These are phyloP conservation scores for Saposhnikovia divaricata DNA, from an alignment of 129 eudicot genomes.

Conservation along the genomic window DNA sequence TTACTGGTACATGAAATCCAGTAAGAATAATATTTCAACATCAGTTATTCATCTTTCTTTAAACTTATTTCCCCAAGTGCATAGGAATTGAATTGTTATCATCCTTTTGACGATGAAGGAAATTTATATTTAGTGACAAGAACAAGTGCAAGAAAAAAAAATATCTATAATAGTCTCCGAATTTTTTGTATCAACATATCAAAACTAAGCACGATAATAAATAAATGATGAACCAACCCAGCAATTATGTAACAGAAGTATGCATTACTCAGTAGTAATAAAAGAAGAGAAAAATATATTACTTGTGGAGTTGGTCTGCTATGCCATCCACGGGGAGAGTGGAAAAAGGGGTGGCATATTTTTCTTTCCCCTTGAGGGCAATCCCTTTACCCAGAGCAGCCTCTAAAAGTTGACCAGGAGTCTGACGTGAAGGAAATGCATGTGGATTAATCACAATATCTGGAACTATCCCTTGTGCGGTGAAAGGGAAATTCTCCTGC, in stretches of 20 bases:
- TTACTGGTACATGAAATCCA: too few relatives aligned
- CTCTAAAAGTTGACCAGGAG: conserved; percentile 83
- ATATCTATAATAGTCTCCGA: neutral
- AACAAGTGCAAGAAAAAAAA: too few relatives aligned
- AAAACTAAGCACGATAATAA: neutral
- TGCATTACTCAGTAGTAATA: neutral
- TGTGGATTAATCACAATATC: conserved; percentile 86
- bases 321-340: conserved; percentile 66
- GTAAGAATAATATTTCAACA: too few relatives aligned
- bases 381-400: conserved; percentile 89
- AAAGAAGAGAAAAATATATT: neutral
- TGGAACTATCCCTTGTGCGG: conserved; percentile 74
- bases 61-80: too few relatives aligned
- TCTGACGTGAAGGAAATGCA: conserved; percentile 85
- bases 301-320: conserved; percentile 83
- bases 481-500: conserved; percentile 81
- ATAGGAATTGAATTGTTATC: too few relatives aligned
- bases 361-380: conserved; percentile 61
- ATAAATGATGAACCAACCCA: neutral
- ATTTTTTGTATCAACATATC: neutral
- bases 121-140: neutral
- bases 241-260: neutral
- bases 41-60: too few relatives aligned
- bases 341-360: conserved; percentile 83
- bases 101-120: neutral